A percentile compares a stretch with the other conserved stretches of the same genome.
These are phyloP conservation scores for Fistulinella cinereoalba DNA, from an alignment of 1,284 basidiomycete genomes.

Conservation along the genomic window DNA sequence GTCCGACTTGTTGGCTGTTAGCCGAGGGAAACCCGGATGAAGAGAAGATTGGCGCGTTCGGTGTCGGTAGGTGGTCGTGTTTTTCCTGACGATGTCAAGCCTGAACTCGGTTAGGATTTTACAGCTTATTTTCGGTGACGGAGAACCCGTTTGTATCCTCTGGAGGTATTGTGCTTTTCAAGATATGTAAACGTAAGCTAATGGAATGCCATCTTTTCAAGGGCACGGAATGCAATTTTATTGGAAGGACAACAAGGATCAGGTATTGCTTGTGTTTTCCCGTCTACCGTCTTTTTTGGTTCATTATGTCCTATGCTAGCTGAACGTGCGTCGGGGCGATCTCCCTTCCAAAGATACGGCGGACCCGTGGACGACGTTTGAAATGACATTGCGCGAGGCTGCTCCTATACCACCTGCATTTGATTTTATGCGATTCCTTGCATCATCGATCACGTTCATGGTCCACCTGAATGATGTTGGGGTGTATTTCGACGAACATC, in stretches of 20 bases:
- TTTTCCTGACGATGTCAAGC: neutral
- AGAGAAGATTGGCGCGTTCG: slow-evolving; percentile 85
- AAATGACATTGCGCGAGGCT: slow-evolving; percentile 87
- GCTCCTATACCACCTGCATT: slow-evolving; percentile 80
- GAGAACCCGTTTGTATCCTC: slow-evolving; percentile 93
- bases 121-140: slow-evolving; percentile 80
- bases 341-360: slow-evolving; percentile 45
- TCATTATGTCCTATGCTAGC: slow-evolving; percentile 36
- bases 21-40: slow-evolving; percentile 85
- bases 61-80: slow-evolving; percentile 56
- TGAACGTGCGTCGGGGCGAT: slow-evolving; percentile 75
- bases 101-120: slow-evolving; percentile 60
- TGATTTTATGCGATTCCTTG: slow-evolving; percentile 87
- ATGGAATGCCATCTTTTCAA: slow-evolving; percentile 22
- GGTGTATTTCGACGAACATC: slow-evolving; percentile 77
- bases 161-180: slow-evolving; percentile 50
- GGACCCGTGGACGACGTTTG: slow-evolving; percentile 83
- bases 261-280: slow-evolving; percentile 40
- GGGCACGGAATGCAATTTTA: slow-evolving; percentile 95
- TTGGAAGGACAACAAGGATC: slow-evolving; percentile 92
- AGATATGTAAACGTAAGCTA: neutral
- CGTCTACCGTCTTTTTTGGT: neutral
- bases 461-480: slow-evolving; percentile 72
- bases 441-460: slow-evolving; percentile 96
- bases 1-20: slow-evolving; percentile 30